phyloP scores from a whole-genome alignment of 768 basidiomycete species.

The Chalciporus pseudorubinellus region DNA sequence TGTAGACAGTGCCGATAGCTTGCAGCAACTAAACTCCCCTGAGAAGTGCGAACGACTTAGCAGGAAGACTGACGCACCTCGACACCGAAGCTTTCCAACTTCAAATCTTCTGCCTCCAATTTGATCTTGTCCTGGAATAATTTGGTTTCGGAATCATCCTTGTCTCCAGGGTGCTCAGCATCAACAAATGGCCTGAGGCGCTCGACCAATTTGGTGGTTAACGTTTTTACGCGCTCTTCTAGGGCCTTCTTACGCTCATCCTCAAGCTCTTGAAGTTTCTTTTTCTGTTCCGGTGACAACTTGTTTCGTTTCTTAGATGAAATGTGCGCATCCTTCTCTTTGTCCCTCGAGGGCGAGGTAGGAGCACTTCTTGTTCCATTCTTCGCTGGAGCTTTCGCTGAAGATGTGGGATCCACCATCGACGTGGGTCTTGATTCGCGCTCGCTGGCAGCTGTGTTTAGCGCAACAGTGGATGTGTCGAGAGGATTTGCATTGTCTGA shows the following conservation, averaged over 20 bases:
- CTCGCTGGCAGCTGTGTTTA: slow-evolving; percentile 21
- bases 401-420: slow-evolving; percentile 13
- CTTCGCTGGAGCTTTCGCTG: slow-evolving; percentile 17
- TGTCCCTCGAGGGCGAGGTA: slow-evolving; percentile 29
- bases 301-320: slow-evolving; percentile 41
- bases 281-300: slow-evolving; percentile 78
- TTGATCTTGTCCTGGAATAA: slow-evolving; percentile 75
- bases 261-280: slow-evolving; percentile 81
- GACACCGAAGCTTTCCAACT: slow-evolving; percentile 95
- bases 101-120: slow-evolving; percentile 90
- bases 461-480: slow-evolving; percentile 16
- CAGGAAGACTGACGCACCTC: slow-evolving; percentile 55
- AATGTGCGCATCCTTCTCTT: slow-evolving; percentile 37
- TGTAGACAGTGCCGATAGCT: slow-evolving; percentile 88
- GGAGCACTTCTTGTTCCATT: slow-evolving; percentile 24
- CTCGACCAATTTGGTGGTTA: slow-evolving; percentile 80
- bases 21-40: slow-evolving; percentile 62
- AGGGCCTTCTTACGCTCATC: slow-evolving; percentile 75
- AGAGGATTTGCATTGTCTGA: slow-evolving; percentile 7
- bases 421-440: slow-evolving; percentile 14
- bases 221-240: slow-evolving; percentile 69
- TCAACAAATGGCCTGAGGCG: slow-evolving; percentile 88
- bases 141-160: slow-evolving; percentile 79
- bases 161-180: slow-evolving; percentile 77
- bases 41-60: background rate